Percentiles rank a stretch among this genome's conserved stretches.
These are phyloP conservation scores for Phoma sp. DNA, from an alignment of 2,329 filamentous ascomycete species.

Conservation along the genomic window DNA sequence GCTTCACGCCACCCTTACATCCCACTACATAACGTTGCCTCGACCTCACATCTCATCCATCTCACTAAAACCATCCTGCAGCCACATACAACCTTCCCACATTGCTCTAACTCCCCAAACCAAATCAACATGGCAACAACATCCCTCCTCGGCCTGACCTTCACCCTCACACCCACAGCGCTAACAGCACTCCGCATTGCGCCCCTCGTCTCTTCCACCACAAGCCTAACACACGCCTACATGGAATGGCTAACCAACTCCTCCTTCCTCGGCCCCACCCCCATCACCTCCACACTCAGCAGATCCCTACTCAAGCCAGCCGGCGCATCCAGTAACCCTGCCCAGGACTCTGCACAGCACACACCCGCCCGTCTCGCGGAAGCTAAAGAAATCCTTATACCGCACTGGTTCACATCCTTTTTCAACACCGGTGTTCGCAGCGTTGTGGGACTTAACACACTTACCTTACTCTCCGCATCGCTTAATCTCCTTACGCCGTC, in stretches of 20 bases:
- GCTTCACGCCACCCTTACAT: not conserved
- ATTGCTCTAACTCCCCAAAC: not conserved
- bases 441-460: conserved; percentile 30
- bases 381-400: conserved; percentile 23
- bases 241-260: conserved; percentile 33
- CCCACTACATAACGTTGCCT: not conserved
- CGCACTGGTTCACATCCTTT: conserved; percentile 28
- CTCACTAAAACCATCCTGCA: not conserved
- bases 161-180: conserved; percentile 2
- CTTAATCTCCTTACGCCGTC: conserved; percentile 23
- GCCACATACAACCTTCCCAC: not conserved
- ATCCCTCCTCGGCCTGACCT: conserved; percentile 1
- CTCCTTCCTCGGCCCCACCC: conserved; percentile 25
- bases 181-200: conserved; percentile 32
- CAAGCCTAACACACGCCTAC: conserved; percentile 37
- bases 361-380: too few relatives aligned
- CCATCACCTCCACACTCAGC: not conserved
- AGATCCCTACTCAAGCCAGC: too few relatives aligned
- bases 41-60: too few relatives aligned
- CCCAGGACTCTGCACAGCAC: too few relatives aligned
- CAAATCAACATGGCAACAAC: conserved; percentile 9
- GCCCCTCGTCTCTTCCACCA: conserved; percentile 33
- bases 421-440: conserved; percentile 29
- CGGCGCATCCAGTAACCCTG: too few relatives aligned
- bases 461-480: conserved; percentile 19